A percentile compares a stretch with the other conserved stretches of the same genome.
Conservation (phyloP, 345 rosid genomes). For the Camelina laxa region DNA sequence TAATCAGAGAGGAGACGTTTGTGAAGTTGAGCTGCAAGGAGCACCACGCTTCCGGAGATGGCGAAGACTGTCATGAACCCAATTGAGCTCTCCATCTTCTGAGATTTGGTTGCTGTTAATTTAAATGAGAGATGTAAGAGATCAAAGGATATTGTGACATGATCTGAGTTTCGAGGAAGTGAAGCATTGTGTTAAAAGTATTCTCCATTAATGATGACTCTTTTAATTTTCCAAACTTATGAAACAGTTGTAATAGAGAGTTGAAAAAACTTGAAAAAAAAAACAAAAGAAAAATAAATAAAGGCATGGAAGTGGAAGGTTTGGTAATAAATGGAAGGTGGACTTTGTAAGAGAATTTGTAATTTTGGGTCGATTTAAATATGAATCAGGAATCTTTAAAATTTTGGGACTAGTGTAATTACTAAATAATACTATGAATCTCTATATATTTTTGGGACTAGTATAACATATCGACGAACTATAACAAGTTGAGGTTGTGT, state of each 20-base stretch:
- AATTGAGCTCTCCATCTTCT: conserved; percentile 49
- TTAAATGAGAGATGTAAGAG: not conserved
- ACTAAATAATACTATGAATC: too few relatives aligned
- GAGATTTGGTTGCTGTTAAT: not conserved
- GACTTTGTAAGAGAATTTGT: conserved; percentile 2
- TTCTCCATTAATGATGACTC: not conserved
- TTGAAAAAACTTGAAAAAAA: conserved; percentile 30
- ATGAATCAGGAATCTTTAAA: too few relatives aligned
- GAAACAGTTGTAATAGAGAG: conserved; percentile 10
- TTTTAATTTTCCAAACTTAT: conserved; percentile 29
- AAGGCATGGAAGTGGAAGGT: conserved; percentile 21
- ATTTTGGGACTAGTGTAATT: too few relatives aligned
- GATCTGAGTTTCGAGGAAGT: conserved; percentile 28
- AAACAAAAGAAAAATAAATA: not conserved
- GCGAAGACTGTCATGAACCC: conserved; percentile 76
- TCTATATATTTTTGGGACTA: too few relatives aligned
- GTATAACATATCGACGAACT: not conserved
- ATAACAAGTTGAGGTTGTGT: not conserved
- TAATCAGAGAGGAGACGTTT: conserved; percentile 74
- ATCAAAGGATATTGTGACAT: conserved; percentile 6
- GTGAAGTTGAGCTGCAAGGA: conserved; percentile 63
- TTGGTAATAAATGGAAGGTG: conserved; percentile 13
- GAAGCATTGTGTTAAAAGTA: conserved; percentile 10
- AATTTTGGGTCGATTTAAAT: not conserved
- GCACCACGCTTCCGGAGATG: conserved; percentile 77